Base-by-base conservation (phyloP, 2,329 filamentous ascomycete genomes). In the Colletotrichum viniferum region DNA sequence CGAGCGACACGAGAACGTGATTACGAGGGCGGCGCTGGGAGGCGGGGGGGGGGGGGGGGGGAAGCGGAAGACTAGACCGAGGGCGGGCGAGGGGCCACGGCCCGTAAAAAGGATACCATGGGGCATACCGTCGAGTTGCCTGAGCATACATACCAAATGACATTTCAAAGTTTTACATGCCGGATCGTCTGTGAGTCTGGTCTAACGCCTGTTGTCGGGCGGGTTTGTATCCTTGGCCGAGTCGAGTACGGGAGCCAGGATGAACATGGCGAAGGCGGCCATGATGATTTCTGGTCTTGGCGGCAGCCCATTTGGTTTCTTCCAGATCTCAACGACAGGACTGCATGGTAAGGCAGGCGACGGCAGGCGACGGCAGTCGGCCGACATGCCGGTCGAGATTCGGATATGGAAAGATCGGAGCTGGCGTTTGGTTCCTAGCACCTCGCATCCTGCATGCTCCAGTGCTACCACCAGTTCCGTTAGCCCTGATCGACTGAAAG, bases 81-180 rank as follows among this genome's bases (percentile, higher is more conserved):
- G 69, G 34, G 34, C 21, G 48, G 24, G 56, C 58, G 52, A 13
- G 26, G 32, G 32, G 64, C 48, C 14, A 6, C 63, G 70, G 58
- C 58, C 58, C 63, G 32, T 58, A 58, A 64, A 70, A 73, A 52
- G 69, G 73, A 76, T 73, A 76, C 73, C 73, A 73, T 34, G 28
- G 70, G 58, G 63, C 69, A 60, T 38, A 71, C 43, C 73, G 26
- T 69, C 73, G 58, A 76, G 73, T 62, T 69, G 73, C 56, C 64
- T 58, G 52, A 63, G 71, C 69, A 73, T 60, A 75, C 73, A 69
- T 56, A 74, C 58, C 34, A 76, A 76, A 76, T 76, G 70, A 52
- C 28, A 73, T 69, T 73, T 76, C 56, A 52, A 64, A 66, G 56
- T 32, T 74, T 71, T 26, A 14, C 63, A 48, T 36, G 24, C 26